Evolutionary conservation across 2,329 filamentous ascomycete genomes (phyloP).

Genomic region (Pseudogymnoascus sp.): DNA sequence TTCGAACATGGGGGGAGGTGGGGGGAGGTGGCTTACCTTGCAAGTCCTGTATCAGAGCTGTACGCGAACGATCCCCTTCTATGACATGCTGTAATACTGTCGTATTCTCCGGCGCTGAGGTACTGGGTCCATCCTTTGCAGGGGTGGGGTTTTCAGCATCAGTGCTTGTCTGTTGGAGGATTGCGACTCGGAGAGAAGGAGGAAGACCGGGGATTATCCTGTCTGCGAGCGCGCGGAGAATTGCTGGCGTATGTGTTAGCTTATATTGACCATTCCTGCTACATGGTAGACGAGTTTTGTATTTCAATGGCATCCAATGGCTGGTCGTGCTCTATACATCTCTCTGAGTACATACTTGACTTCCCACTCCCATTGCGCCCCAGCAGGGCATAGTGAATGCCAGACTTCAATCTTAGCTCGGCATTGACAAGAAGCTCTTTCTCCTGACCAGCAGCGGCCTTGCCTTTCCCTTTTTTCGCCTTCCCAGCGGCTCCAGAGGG

Average conservation of each 20-base stretch:
- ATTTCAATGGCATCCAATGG: not conserved
- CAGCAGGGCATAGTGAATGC: constrained; percentile 68
- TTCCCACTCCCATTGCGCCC: constrained; percentile 80
- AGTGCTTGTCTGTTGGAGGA: constrained; percentile 58
- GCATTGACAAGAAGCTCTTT: constrained; percentile 66
- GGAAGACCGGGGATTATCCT: constrained; percentile 73
- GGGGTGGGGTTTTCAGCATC: constrained; percentile 31
- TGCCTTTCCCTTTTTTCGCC: constrained; percentile 37
- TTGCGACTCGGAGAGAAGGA: constrained; percentile 55
- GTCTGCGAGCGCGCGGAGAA: constrained; percentile 68
- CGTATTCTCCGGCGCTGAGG: not conserved
- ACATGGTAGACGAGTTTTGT: not conserved
- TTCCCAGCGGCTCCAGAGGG: constrained; percentile 30
- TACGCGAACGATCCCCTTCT: constrained; percentile 11
- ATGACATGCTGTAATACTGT: not conserved
- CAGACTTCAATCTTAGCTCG: constrained; percentile 63
- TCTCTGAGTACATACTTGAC: constrained; percentile 49
- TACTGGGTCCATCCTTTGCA: constrained; percentile 18
- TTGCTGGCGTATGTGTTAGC: constrained; percentile 37
- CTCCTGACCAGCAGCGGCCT: constrained; percentile 40
- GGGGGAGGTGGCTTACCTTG: not conserved
- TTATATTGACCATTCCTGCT: not conserved
- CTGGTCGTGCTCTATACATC: not conserved
- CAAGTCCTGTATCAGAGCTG: constrained; percentile 8
- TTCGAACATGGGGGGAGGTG: not conserved